Evolutionary conservation across 345 rosid species (phyloP), one percentile per base, ranked within the genome.

Genomic region (Lumnitzera littorea): DNA sequence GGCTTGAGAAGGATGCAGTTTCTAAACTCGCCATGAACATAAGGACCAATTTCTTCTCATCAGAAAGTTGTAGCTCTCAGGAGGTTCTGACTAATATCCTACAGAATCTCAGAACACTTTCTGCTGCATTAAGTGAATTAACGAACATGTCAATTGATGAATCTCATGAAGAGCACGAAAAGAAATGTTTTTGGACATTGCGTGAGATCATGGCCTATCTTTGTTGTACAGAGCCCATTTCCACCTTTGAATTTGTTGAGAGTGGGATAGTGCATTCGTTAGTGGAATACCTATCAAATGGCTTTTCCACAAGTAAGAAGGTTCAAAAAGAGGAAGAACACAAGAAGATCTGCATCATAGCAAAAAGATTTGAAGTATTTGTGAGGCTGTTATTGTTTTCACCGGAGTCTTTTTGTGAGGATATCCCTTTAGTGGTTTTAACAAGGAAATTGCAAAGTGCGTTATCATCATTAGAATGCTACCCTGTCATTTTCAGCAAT

Each of bases 231-330:
- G 98, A 89, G 68, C 81, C 84, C 60, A 83, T 92, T 69, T 92
- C 98, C 67, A 87, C 86, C 51, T 92, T 92, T 76, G 98, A 89
- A 76, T 84, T 92, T 63, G 79, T 85, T 51, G 94, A 84, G 77
- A 89, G 98, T 75, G 97, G 98, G 67, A 73, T 87, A 62, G 84
- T 85, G 54, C 89, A 80, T 75, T 78, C 94, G 0, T 70, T 92
- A 50, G 81, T 84, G 56, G 80, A 68, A 50, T 92, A 81, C 72
- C 66, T 89, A 50, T 82, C 94, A 43, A 67, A 79, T 72, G 95
- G 95, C 60, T 73, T 66, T 23, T 76, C 78, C 70, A 55, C 75
- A 54, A 78, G 80, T 52, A 80, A 70, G 49, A 62, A 66, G 49
- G 57, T 63, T 65, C 76, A 72, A 55, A 68, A 62, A 41, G 67